Base-by-base conservation (phyloP, 129 eudicot genomes). In the Calendula officinalis region DNA sequence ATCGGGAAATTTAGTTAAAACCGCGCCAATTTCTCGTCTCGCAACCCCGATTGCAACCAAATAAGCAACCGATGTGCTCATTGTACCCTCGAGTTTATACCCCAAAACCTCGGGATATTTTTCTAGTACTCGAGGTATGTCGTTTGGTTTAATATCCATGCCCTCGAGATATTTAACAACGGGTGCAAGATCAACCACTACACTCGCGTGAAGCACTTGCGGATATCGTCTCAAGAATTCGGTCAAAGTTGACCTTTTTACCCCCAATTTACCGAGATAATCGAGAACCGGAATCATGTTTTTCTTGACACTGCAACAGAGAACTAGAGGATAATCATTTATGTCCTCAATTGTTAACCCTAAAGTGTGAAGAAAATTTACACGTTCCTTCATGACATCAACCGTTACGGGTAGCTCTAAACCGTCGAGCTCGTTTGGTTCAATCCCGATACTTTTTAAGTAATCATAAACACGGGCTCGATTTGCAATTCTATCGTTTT, bases 61-160 rank as follows among this genome's bases (percentile, higher is more conserved):
- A 79, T 88, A 92, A 57, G 99, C 99, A 41, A 92, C 99, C 0
- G 99, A 92, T 12, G 99, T 92, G 61, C 99, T 92, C 99, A 92
- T 92, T 12, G 99, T 92, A 14, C 99, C 99, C 76, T 92, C 99
- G 33, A 92, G 96, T 77, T 88, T 92, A 53, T 88, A 92, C 36
- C 99, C 99, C 76, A 92, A 69, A 4, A 88, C 91, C 73, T 92
- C 99, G 0, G 99, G 99, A 58, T 88, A 92, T 73, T 63, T 88
- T 82, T 88, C 96, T 13, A 92, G 74, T 37, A 92, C 99, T 37
- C 80, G 72, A 17, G 96, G 91, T 55, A 92, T 78, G 78, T 92
- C 87, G 30, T 44, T 69, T 50, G 91, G 89, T 68, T 88, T 88
- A 42, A 92, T 79, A 51, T 83, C 99, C 95, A 88, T 76, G 6